phyloP scores from a whole-genome alignment of 2,329 filamentous ascomycete species.

The Byssoonygena ceratinophila region DNA sequence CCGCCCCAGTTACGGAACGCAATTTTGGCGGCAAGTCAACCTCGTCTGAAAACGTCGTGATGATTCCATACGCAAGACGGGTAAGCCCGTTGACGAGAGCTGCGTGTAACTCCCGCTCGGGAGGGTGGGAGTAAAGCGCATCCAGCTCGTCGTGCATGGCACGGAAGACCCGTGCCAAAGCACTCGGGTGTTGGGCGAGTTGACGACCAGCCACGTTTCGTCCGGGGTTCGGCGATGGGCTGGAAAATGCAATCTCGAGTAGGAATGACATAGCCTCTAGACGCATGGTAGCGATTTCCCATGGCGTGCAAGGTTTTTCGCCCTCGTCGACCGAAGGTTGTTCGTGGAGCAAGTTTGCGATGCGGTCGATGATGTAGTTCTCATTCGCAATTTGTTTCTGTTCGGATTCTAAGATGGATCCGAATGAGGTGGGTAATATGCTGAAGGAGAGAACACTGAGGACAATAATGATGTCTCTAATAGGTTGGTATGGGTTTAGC shows the following conservation, averaged over 20 bases:
- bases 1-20: slow-evolving; percentile 56
- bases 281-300: slow-evolving; percentile 35
- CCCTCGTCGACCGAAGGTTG: slow-evolving; percentile 39
- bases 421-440: slow-evolving; percentile 44
- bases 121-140: slow-evolving; percentile 45
- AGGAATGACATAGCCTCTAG: slow-evolving; percentile 37
- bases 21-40: slow-evolving; percentile 64
- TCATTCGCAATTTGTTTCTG: slow-evolving; percentile 34
- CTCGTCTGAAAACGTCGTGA: slow-evolving; percentile 49
- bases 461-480: slow-evolving; percentile 46
- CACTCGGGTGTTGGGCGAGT: slow-evolving; percentile 57
- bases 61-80: slow-evolving; percentile 51
- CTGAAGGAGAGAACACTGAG: slow-evolving; percentile 48
- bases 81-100: slow-evolving; percentile 50
- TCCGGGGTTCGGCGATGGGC: slow-evolving; percentile 49
- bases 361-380: slow-evolving; percentile 44
- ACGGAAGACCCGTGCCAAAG: slow-evolving; percentile 63
- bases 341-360: slow-evolving; percentile 49
- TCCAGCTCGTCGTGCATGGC: slow-evolving; percentile 64
- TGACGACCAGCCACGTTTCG: slow-evolving; percentile 48
- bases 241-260: slow-evolving; percentile 33
- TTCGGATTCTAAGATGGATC: slow-evolving; percentile 37
- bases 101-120: slow-evolving; percentile 39
- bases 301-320: slow-evolving; percentile 27
- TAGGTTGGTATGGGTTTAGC: slow-evolving; percentile 47